phyloP scores from a whole-genome alignment of 352 stramenopile genomes.

The Pythium sukuiense region DNA sequence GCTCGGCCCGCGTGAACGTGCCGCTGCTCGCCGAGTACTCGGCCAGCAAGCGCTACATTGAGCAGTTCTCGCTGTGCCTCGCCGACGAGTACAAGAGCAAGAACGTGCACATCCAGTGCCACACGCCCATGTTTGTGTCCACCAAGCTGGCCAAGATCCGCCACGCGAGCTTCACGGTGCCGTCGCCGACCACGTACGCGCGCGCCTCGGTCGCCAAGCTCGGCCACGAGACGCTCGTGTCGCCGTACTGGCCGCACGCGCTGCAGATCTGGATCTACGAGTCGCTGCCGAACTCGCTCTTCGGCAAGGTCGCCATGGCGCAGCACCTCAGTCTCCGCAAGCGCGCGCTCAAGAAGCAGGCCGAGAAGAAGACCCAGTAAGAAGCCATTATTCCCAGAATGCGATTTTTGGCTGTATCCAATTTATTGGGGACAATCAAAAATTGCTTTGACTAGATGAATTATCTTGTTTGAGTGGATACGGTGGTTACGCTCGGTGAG shows the following conservation, averaged over 20 bases:
- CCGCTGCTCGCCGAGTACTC: slow-evolving; percentile 97
- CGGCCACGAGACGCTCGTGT: slow-evolving; percentile 91
- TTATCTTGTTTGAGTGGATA: slow-evolving; percentile 1
- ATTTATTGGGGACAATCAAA: not conserved
- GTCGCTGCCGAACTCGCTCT: slow-evolving; percentile 82
- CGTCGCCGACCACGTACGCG: slow-evolving; percentile 90
- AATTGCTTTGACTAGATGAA: not conserved
- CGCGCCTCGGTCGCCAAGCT: slow-evolving; percentile 91
- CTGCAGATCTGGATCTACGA: slow-evolving; percentile 95
- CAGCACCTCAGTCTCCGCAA: slow-evolving; percentile 82
- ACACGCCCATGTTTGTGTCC: slow-evolving; percentile 98
- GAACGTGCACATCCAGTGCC: slow-evolving; percentile 95
- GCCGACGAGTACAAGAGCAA: slow-evolving; percentile 94
- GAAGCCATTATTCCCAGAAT: not conserved
- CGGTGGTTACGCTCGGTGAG: not conserved
- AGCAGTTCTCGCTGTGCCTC: slow-evolving; percentile 96
- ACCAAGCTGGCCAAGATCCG: slow-evolving; percentile 99
- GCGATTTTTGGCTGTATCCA: not conserved
- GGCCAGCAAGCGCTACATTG: slow-evolving; percentile 97
- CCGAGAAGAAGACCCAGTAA: slow-evolving; percentile 85
- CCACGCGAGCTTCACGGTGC: slow-evolving; percentile 92
- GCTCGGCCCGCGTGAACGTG: slow-evolving; percentile 93
- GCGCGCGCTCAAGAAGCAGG: slow-evolving; percentile 85
- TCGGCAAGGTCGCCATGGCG: slow-evolving; percentile 80
- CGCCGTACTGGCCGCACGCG: slow-evolving; percentile 95